Evolutionary conservation across 2,329 filamentous ascomycete species (phyloP).

Genomic region (Fragosphaeria purpurea): DNA sequence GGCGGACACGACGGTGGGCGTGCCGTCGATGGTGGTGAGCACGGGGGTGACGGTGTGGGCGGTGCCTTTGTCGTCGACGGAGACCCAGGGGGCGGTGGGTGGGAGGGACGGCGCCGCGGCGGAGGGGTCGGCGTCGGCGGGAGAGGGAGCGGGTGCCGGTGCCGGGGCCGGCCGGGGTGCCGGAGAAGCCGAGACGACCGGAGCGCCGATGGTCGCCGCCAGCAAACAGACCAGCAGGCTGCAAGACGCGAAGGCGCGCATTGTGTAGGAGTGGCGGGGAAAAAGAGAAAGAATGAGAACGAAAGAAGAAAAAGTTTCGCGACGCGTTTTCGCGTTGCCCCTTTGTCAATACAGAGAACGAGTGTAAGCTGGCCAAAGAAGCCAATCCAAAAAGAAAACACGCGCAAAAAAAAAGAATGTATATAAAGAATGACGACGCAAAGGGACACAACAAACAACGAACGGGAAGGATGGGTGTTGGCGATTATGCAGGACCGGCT

Average conservation of each 20-base stretch:
- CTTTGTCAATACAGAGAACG: too few relatives aligned
- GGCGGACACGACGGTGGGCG: conserved; percentile 28
- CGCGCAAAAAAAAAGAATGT: too few relatives aligned
- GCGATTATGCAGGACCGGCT: too few relatives aligned
- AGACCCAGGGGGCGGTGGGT: conserved; percentile 40
- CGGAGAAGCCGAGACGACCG: conserved; percentile 1
- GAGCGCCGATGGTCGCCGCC: not conserved
- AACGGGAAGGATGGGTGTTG: too few relatives aligned
- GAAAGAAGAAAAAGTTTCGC: too few relatives aligned
- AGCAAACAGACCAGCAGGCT: conserved; percentile 1
- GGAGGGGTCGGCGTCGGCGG: conserved; percentile 17
- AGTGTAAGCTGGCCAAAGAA: too few relatives aligned
- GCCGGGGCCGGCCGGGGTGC: conserved; percentile 8
- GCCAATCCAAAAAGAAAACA: too few relatives aligned
- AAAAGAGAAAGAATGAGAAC: not conserved
- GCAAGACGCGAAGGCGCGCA: not conserved
- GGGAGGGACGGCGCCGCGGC: not conserved
- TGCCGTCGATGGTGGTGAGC: conserved; percentile 35
- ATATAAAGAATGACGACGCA: too few relatives aligned
- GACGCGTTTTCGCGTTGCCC: too few relatives aligned
- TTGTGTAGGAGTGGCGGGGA: not conserved
- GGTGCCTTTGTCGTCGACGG: conserved; percentile 35
- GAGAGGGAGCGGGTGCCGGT: conserved; percentile 12
- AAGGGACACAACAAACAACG: too few relatives aligned
- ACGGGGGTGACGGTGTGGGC: conserved; percentile 41